Conservation (phyloP, 2,329 filamentous ascomycete genomes). For the Xylariaceae sp. region DNA sequence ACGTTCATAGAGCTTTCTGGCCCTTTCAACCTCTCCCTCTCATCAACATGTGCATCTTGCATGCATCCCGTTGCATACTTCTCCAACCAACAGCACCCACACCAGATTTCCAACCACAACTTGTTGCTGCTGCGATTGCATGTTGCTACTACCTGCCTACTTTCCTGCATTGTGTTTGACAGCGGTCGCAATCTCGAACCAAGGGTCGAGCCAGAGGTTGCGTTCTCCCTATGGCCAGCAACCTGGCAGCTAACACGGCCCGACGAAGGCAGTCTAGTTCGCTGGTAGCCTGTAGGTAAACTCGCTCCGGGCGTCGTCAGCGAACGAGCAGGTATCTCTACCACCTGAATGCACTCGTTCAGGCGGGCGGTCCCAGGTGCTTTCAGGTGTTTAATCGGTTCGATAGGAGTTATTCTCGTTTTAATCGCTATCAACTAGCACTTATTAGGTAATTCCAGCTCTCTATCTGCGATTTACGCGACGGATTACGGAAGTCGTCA, state of each 20-base stretch:
- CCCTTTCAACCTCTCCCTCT: background rate
- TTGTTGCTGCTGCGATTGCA: background rate
- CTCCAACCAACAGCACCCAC: slow-evolving; percentile 11
- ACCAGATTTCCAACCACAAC: background rate
- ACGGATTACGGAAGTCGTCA: too few relatives aligned
- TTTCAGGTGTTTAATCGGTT: too few relatives aligned
- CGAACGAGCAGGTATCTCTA: too few relatives aligned
- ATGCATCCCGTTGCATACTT: background rate
- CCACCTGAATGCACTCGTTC: too few relatives aligned
- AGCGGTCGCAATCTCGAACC: background rate
- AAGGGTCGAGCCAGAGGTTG: too few relatives aligned
- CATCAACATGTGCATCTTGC: slow-evolving; percentile 11
- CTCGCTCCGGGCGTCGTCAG: too few relatives aligned
- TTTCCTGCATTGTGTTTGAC: background rate
- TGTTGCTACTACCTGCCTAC: background rate
- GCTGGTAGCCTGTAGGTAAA: too few relatives aligned
- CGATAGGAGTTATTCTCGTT: background rate
- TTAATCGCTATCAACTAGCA: background rate
- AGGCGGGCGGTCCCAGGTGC: too few relatives aligned
- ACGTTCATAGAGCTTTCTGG: background rate
- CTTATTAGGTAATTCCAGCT: background rate
- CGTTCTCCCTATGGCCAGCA: background rate
- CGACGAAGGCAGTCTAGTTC: too few relatives aligned
- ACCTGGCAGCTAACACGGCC: background rate
- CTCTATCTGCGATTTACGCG: too few relatives aligned